Evolutionary conservation across 2,329 filamentous ascomycete genomes (phyloP).

Genomic region (Bipolaris zeicola): DNA sequence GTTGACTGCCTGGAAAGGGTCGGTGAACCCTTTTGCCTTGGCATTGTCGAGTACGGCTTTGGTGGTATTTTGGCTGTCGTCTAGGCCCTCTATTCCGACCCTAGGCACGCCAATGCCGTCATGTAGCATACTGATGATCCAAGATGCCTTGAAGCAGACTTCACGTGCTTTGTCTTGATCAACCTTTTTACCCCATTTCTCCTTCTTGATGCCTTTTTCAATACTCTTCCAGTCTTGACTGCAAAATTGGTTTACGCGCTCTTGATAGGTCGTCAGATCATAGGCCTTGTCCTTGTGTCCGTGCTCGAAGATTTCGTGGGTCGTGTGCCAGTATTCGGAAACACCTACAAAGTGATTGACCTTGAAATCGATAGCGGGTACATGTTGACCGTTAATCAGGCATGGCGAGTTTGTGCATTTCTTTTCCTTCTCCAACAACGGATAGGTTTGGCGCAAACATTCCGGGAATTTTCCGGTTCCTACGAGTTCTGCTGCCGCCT

Average conservation of each 20-base stretch:
- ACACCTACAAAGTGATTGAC: slow-evolving; percentile 98
- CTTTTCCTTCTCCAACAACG: slow-evolving; percentile 85
- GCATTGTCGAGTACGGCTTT: slow-evolving; percentile 70
- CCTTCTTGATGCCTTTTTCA: slow-evolving; percentile 64
- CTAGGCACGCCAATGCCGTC: slow-evolving; percentile 94
- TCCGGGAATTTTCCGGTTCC: slow-evolving; percentile 88
- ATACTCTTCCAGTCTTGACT: slow-evolving; percentile 81
- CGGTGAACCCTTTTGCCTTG: slow-evolving; percentile 75
- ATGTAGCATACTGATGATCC: slow-evolving; percentile 95
- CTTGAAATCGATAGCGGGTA: slow-evolving; percentile 93
- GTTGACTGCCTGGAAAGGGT: slow-evolving; percentile 90
- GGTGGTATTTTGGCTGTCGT: slow-evolving; percentile 68
- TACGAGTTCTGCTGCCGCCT: slow-evolving; percentile 61
- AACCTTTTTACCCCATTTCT: slow-evolving; percentile 78
- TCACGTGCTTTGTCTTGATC: slow-evolving; percentile 76
- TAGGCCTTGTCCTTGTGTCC: slow-evolving; percentile 79
- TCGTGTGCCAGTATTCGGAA: slow-evolving; percentile 98
- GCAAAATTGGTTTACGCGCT: slow-evolving; percentile 84
- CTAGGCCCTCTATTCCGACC: slow-evolving; percentile 72
- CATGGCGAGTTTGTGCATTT: slow-evolving; percentile 84
- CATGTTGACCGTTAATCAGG: slow-evolving; percentile 86
- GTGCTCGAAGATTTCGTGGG: slow-evolving; percentile 87
- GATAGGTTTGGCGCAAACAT: slow-evolving; percentile 81
- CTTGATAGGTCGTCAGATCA: slow-evolving; percentile 87
- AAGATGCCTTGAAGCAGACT: slow-evolving; percentile 97